Conservation (phyloP, 495 filamentous ascomycete species). For the Penicillium herquei region DNA sequence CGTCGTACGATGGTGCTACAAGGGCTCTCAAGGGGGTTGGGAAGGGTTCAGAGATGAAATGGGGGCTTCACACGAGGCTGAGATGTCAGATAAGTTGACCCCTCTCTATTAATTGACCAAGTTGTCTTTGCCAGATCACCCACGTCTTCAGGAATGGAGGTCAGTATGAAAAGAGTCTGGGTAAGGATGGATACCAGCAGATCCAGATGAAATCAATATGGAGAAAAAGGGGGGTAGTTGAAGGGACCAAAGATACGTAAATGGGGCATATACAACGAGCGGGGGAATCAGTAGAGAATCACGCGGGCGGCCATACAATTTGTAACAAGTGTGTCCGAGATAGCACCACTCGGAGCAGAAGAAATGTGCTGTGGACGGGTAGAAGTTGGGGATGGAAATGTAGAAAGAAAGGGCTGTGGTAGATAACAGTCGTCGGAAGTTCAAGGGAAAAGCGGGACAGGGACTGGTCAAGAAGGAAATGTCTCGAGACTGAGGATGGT, state of each 20-base stretch:
- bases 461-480: too few species aligned
- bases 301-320: conserved; percentile 16
- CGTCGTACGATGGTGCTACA: background rate
- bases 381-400: background rate
- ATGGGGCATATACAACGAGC: background rate
- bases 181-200: background rate
- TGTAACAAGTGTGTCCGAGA: background rate
- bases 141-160: background rate
- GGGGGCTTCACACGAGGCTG: background rate
- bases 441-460: too few species aligned
- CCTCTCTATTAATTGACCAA: background rate
- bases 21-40: background rate
- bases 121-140: background rate
- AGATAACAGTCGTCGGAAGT: too few species aligned
- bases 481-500: too few species aligned
- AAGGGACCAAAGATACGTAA: background rate
- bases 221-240: background rate
- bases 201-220: background rate
- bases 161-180: background rate
- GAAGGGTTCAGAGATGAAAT: background rate
- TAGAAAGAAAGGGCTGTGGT: too few species aligned
- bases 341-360: background rate
- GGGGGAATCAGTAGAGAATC: conserved; percentile 4
- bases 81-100: background rate
- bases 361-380: background rate